Base-by-base conservation (phyloP, 1,284 basidiomycete genomes). In the Apiotrichum montevideense region DNA sequence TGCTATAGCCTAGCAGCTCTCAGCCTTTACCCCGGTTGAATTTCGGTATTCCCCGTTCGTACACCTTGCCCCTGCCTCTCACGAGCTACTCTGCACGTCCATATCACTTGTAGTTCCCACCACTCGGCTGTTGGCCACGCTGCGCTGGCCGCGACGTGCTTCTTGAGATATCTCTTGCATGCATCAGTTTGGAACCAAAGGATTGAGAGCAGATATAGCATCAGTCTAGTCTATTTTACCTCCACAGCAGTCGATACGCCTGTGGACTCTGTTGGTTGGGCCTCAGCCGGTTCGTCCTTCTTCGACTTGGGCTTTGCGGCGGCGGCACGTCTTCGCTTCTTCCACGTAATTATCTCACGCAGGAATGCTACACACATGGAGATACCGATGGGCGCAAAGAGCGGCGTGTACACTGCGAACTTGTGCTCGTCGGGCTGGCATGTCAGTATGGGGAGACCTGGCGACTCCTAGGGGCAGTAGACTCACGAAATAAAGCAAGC, bases 351-450 rank as follows among this genome's bases (percentile, higher is more conserved):
- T 11, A 87, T 54, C 74, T 93, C 90, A 65, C 84, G 82, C 32
- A 90, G 60, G 3, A 86, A 80, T 0, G 88, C 85, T 1, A 89
- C 84, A 5, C 91, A 55, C 50, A 97, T 76, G 4, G 92, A 91
- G 21, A 95, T 87, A 4, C 88, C 80, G 33, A 91, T 82, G 52
- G 90, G 92, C 3, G 89, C 92, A 70, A 97, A 95, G 21, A 97
- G 77, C 0, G 93, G 93, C 0, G 89, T 87, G 72, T 96, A 96
- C 4, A 97, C 89, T 1, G 92, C 92, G 72, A 92, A 91, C 71
- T 89, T 95, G 79, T 96, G 93, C 70, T 96, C 92, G 33, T 90
- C 86, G 32, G 93, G 93, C 41, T 14, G 56, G 46, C 33, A 50
- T 13, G 34, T 29, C 4, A 34, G 40, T 35, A 2, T 35, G 9